These are phyloP conservation scores for Diaporthe caulivora DNA, from an alignment of 2,329 filamentous ascomycete species.

Conservation along the genomic window DNA sequence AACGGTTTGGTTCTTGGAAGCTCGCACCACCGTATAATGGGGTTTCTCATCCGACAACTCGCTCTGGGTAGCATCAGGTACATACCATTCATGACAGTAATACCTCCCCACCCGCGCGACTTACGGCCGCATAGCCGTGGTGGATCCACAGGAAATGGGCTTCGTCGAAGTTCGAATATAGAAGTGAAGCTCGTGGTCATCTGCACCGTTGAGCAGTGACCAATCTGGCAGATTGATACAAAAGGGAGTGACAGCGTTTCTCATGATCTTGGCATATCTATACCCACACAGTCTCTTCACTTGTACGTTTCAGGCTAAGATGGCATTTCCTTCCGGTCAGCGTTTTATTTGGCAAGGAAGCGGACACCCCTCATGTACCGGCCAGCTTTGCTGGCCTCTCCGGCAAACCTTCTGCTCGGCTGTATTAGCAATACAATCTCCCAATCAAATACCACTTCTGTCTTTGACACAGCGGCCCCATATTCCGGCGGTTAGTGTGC, in stretches of 20 bases:
- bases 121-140: too few relatives aligned
- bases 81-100: neutral
- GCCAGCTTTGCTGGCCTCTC: neutral
- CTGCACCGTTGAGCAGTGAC: neutral
- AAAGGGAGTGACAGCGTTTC: neutral
- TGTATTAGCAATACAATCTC: slow-evolving; percentile 30
- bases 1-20: neutral
- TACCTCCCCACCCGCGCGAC: neutral
- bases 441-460: neutral
- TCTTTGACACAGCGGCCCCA: slow-evolving; percentile 6
- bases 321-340: slow-evolving; percentile 5
- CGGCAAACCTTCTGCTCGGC: slow-evolving; percentile 13
- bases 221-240: slow-evolving; percentile 2
- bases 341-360: slow-evolving; percentile 10
- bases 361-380: neutral
- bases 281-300: slow-evolving; percentile 18
- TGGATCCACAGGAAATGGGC: neutral
- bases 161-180: neutral
- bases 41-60: neutral
- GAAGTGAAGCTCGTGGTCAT: neutral
- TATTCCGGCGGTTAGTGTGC: neutral
- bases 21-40: neutral
- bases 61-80: too few relatives aligned
- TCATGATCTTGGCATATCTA: slow-evolving; percentile 7
- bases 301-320: slow-evolving; percentile 1